These are phyloP conservation scores for Ceratobasidium sp. DNA, from an alignment of 1,284 basidiomycete genomes.

Conservation along the genomic window DNA sequence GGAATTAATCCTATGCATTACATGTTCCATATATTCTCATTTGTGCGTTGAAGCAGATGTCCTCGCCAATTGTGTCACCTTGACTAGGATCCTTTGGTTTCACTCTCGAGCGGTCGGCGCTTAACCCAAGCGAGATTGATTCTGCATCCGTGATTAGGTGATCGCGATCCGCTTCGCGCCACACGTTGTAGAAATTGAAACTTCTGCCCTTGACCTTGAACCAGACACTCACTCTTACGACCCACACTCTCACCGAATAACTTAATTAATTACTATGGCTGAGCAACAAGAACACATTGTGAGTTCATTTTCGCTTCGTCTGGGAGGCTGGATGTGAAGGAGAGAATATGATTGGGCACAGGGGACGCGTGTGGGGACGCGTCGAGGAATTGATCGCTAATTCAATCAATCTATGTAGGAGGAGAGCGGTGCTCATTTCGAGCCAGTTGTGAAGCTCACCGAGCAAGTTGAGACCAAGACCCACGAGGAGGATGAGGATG, in stretches of 20 bases:
- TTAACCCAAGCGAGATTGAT: not conserved
- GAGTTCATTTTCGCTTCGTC: not conserved
- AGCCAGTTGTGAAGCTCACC: conserved; percentile 97
- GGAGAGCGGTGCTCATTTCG: conserved; percentile 89
- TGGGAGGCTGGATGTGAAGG: not conserved
- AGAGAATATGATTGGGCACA: conserved; percentile 2
- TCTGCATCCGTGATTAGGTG: conserved; percentile 28
- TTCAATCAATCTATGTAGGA: not conserved
- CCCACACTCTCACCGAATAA: not conserved
- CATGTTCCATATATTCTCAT: no score
- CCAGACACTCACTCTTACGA: not conserved
- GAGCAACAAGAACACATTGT: conserved; percentile 31
- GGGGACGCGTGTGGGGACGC: conserved; percentile 8
- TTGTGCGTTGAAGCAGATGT: no score
- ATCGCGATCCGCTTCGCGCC: conserved; percentile 2
- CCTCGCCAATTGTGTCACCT: no score
- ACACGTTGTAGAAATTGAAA: conserved; percentile 28
- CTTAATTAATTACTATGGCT: conserved; percentile 12
- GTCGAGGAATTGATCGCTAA: not conserved
- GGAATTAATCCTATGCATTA: no score
- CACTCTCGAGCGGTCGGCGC: not conserved
- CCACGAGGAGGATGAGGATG: conserved; percentile 92
- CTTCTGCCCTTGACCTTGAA: conserved; percentile 15
- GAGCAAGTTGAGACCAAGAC: conserved; percentile 96
- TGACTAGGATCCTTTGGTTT: no score